Percentiles rank a stretch among this genome's conserved stretches.
Conservation (phyloP, 805 yeast species). For the Grigorovia jiainica region DNA sequence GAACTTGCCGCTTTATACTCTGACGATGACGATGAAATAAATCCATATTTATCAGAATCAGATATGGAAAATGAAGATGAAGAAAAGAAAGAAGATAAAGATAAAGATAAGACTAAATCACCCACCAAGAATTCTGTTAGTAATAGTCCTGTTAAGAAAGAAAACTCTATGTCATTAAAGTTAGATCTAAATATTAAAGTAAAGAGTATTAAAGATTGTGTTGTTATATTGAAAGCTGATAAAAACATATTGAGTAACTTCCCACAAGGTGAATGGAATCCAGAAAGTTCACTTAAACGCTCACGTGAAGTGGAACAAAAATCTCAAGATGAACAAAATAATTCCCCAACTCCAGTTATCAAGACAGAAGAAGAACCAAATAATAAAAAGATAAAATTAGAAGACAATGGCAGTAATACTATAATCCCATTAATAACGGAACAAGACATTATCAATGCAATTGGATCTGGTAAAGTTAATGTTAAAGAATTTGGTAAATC, state of each 20-base stretch:
- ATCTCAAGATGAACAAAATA: not conserved
- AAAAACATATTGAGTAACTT: conserved; percentile 50
- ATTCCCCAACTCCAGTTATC: not conserved
- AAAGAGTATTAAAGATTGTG: conserved; percentile 41
- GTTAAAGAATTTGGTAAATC: conserved; percentile 53
- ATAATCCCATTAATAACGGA: conserved; percentile 42
- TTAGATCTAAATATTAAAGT: conserved; percentile 31
- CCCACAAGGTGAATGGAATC: conserved; percentile 82
- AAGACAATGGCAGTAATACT: conserved; percentile 15
- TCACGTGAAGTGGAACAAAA: conserved; percentile 15
- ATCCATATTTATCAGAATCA: conserved; percentile 72
- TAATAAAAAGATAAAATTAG: conserved; percentile 34
- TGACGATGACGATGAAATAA: conserved; percentile 83
- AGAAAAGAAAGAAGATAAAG: conserved; percentile 33
- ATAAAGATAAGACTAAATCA: conserved; percentile 22
- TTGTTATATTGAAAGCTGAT: conserved; percentile 57
- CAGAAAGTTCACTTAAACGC: conserved; percentile 35
- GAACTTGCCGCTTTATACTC: conserved; percentile 70
- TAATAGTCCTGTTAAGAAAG: conserved; percentile 8
- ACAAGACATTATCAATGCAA: conserved; percentile 59
- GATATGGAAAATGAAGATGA: conserved; percentile 49
- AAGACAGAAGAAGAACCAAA: conserved; percentile 7
- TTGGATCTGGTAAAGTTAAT: conserved; percentile 31
- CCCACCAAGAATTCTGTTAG: conserved; percentile 19
- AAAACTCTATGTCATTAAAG: conserved; percentile 1